Evolutionary conservation across 371 early-diverging fungal genomes (phyloP).

Genomic region (Mucor indicus): DNA sequence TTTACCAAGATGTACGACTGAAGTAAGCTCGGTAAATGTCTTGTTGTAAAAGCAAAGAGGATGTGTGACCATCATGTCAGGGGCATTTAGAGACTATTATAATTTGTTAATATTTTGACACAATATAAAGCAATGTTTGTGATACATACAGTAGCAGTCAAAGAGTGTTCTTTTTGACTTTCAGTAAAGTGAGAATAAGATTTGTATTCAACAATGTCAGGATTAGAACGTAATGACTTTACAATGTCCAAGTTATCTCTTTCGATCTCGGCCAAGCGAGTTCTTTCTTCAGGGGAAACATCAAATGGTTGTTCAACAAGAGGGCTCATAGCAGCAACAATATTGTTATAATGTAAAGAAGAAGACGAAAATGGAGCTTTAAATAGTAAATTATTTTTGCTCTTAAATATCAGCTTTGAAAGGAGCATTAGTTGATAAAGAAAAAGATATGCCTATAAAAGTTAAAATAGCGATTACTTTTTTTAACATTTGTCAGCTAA

Average conservation of each 20-base stretch:
- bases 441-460: too few relatives aligned
- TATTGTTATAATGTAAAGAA: too few relatives aligned
- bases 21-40: constrained; percentile 28
- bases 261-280: constrained; percentile 61
- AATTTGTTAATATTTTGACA: too few relatives aligned
- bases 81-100: constrained; percentile 40
- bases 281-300: constrained; percentile 3
- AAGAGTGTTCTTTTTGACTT: constrained; percentile 24
- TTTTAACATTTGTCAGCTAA: too few relatives aligned
- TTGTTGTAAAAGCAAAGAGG: constrained; percentile 43
- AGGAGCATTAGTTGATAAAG: too few relatives aligned
- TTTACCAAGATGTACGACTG: constrained; percentile 39
- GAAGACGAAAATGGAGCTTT: too few relatives aligned
- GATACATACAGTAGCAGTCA: constrained; percentile 37
- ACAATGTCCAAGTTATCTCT: constrained; percentile 33
- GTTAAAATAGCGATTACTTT: too few relatives aligned
- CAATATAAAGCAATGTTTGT: neutral
- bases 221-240: constrained; percentile 23
- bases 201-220: constrained; percentile 26
- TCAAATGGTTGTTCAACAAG: constrained; percentile 2
- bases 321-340: constrained; percentile 10
- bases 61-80: constrained; percentile 31
- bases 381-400: too few relatives aligned
- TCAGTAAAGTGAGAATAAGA: constrained; percentile 29
- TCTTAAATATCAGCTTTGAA: too few relatives aligned